Percentiles rank a stretch among this genome's conserved stretches.
Evolutionary conservation across 2,329 filamentous ascomycete species (phyloP).

Genomic region (Fusarium brevicatenulatum): DNA sequence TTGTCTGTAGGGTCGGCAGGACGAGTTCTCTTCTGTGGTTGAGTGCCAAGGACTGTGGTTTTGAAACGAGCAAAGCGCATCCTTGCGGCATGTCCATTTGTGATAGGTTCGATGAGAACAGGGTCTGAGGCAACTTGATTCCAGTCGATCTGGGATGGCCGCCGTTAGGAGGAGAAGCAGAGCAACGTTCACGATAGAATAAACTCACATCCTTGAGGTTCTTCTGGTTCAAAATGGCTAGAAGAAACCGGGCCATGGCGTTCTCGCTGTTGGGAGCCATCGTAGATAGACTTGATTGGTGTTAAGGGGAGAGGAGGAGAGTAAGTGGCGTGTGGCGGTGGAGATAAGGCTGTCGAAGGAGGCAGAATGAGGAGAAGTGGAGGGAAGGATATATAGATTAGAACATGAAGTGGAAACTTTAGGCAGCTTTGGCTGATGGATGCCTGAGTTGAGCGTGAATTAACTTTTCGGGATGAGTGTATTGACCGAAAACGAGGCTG

Average conservation of each 20-base stretch:
- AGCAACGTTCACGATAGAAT: neutral
- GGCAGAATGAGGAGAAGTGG: slow-evolving; percentile 27
- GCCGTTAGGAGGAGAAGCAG: slow-evolving; percentile 21
- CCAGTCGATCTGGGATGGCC: slow-evolving; percentile 64
- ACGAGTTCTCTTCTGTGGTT: slow-evolving; percentile 60
- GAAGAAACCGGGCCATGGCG: slow-evolving; percentile 66
- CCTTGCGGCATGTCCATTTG: slow-evolving; percentile 69
- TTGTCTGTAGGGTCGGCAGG: slow-evolving; percentile 53
- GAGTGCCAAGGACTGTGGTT: slow-evolving; percentile 57
- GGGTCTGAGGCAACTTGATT: slow-evolving; percentile 65
- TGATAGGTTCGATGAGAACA: slow-evolving; percentile 63
- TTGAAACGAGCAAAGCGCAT: slow-evolving; percentile 69
- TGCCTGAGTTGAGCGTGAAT: slow-evolving; percentile 32
- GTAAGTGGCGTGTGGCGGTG: neutral
- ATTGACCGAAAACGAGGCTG: slow-evolving; percentile 15
- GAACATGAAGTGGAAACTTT: slow-evolving; percentile 18
- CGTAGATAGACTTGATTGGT: slow-evolving; percentile 35
- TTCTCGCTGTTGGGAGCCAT: slow-evolving; percentile 68
- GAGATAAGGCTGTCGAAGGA: slow-evolving; percentile 27
- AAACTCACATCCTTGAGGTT: slow-evolving; percentile 67
- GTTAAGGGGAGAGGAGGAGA: neutral
- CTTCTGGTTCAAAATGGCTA: slow-evolving; percentile 69
- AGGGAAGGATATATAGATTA: slow-evolving; percentile 31
- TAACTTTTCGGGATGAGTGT: neutral
- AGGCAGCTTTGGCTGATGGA: slow-evolving; percentile 37